These are phyloP conservation scores for Funneliformis geosporum DNA, from an alignment of 192 early-diverging fungal species.

Conservation along the genomic window DNA sequence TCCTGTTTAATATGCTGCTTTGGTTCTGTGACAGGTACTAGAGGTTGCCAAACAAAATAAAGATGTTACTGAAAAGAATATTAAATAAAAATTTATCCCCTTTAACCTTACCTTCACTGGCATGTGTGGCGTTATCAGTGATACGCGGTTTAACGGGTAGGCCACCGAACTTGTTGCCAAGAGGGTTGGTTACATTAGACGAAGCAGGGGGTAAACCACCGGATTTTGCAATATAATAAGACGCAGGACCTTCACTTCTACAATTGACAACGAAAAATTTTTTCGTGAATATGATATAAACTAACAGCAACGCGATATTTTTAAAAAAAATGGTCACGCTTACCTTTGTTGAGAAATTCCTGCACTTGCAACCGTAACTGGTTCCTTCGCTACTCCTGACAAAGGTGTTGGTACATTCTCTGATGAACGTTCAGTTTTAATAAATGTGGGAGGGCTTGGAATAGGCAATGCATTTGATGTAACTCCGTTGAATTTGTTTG, in stretches of 20 bases:
- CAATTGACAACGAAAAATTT: background rate
- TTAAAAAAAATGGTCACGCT: background rate
- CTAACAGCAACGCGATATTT: background rate
- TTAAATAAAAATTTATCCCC: background rate
- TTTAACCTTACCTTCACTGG: background rate
- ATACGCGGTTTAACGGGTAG: background rate
- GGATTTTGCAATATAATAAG: background rate
- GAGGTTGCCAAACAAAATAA: background rate
- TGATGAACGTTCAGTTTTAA: background rate
- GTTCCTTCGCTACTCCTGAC: background rate
- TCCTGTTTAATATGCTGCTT: background rate
- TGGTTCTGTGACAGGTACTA: background rate
- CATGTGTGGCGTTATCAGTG: background rate
- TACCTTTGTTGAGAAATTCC: background rate
- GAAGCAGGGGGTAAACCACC: background rate
- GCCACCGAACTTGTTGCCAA: background rate
- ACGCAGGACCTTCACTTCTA: background rate
- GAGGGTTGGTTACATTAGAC: background rate
- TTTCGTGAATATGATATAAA: background rate
- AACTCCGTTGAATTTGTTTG: background rate
- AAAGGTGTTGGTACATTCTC: background rate
- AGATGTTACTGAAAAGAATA: background rate
- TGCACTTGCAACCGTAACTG: background rate
- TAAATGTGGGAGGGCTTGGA: background rate
- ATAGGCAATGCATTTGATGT: background rate